Percentiles rank a stretch among this genome's conserved stretches.
Evolutionary conservation across 1,284 basidiomycete genomes (phyloP).

Genomic region (Cryptococcus floricola): DNA sequence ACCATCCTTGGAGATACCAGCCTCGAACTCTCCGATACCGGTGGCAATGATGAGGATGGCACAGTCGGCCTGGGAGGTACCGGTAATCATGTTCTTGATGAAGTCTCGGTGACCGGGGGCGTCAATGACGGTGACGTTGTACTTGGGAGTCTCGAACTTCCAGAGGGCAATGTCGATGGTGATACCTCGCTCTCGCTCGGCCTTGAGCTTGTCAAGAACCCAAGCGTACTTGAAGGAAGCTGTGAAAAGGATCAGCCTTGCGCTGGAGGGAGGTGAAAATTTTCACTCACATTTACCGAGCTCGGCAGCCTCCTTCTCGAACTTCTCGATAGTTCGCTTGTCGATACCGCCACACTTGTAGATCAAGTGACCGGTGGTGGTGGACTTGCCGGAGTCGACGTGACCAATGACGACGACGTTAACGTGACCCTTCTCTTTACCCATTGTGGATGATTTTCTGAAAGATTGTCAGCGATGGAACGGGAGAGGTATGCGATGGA

Average conservation of each 20-base stretch:
- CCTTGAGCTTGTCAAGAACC: constrained; percentile 99
- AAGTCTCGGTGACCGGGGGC: constrained; percentile 99
- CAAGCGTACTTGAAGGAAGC: constrained; percentile 99
- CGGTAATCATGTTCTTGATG: constrained; percentile 99
- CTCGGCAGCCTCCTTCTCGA: constrained; percentile 99
- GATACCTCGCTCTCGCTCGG: constrained; percentile 90
- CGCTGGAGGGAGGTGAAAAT: background rate
- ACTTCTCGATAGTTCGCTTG: constrained; percentile 99
- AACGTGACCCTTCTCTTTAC: constrained; percentile 37
- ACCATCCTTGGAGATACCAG: constrained; percentile 99
- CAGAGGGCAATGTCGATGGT: constrained; percentile 98
- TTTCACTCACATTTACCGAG: constrained; percentile 70
- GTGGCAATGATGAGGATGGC: constrained; percentile 99
- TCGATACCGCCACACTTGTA: constrained; percentile 99
- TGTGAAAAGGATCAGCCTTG: constrained; percentile 9
- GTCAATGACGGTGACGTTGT: constrained; percentile 69
- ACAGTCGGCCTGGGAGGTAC: constrained; percentile 99
- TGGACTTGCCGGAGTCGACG: constrained; percentile 81
- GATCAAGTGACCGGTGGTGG: constrained; percentile 99
- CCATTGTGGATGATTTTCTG: constrained; percentile 30
- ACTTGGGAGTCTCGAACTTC: constrained; percentile 98
- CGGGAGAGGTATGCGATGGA: background rate
- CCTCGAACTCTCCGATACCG: constrained; percentile 99
- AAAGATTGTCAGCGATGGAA: background rate
- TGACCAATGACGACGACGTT: constrained; percentile 81